Percentiles rank a stretch among this genome's conserved stretches.
Conservation (phyloP, 1,284 basidiomycete genomes). For the Marasmius oreades region DNA sequence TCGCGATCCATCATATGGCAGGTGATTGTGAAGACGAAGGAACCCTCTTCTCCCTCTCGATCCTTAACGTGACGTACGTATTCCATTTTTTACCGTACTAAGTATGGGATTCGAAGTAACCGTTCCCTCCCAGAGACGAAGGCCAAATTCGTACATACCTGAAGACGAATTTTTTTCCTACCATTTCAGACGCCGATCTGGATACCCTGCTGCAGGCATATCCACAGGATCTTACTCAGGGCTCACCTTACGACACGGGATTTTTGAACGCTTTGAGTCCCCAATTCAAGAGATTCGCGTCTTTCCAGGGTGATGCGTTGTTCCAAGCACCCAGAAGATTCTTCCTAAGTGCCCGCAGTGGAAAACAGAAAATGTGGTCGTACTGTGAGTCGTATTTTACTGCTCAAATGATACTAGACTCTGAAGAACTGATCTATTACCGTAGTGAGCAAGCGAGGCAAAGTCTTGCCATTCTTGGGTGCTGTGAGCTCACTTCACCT, state of each 20-base stretch:
- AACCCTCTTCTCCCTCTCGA: conserved; percentile 43
- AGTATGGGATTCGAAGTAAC: not conserved
- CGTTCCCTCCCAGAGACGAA: conserved; percentile 29
- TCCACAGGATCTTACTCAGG: conserved; percentile 38
- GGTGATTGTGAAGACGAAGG: conserved; percentile 53
- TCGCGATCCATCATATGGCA: conserved; percentile 10
- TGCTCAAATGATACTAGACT: not conserved
- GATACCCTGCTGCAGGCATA: conserved; percentile 34
- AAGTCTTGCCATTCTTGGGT: conserved; percentile 38
- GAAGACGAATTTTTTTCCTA: conserved; percentile 28
- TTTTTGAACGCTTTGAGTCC: conserved; percentile 40
- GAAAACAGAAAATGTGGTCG: conserved; percentile 44
- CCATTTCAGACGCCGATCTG: conserved; percentile 25
- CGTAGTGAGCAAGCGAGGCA: conserved; percentile 43
- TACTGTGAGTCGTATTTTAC: conserved; percentile 32
- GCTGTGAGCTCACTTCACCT: conserved; percentile 30
- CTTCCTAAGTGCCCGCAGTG: conserved; percentile 39
- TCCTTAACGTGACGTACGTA: conserved; percentile 38
- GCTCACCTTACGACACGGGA: conserved; percentile 52
- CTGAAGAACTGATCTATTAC: no score
- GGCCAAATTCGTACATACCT: conserved; percentile 34
- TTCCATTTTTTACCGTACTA: not conserved
- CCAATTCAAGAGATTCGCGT: conserved; percentile 51
- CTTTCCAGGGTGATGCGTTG: conserved; percentile 47
- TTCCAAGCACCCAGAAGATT: conserved; percentile 56